phyloP scores from a whole-genome alignment of 306 rosid species.

The Purshia tridentata region DNA sequence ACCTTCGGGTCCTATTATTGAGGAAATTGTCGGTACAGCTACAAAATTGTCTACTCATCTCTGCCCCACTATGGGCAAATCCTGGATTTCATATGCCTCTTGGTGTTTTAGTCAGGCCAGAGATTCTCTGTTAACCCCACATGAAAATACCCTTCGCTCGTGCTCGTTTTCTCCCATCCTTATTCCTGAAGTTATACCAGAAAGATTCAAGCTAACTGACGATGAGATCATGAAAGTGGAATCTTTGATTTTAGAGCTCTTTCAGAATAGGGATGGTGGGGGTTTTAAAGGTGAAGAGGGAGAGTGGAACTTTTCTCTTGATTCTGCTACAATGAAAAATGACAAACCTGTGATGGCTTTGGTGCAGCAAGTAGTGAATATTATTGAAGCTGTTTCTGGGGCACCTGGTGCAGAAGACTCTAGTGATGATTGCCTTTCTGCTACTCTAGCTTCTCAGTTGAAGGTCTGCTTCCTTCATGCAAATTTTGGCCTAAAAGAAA shows the following conservation, averaged over 20 bases:
- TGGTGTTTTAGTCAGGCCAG: slow-evolving; percentile 92
- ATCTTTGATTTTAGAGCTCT: slow-evolving; percentile 47
- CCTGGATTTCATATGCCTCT: slow-evolving; percentile 94
- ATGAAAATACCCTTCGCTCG: slow-evolving; percentile 48
- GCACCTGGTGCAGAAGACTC: slow-evolving; percentile 70
- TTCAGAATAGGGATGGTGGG: slow-evolving; percentile 44
- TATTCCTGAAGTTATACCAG: slow-evolving; percentile 57
- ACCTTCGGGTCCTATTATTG: slow-evolving; percentile 46
- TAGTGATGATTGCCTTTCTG: slow-evolving; percentile 65
- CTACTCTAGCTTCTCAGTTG: slow-evolving; percentile 66
- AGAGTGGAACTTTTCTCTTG: slow-evolving; percentile 39
- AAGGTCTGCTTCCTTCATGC: slow-evolving; percentile 51
- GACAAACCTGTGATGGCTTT: slow-evolving; percentile 43
- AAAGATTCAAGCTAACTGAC: slow-evolving; percentile 71
- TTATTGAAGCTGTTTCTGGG: slow-evolving; percentile 77
- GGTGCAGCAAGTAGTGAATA: slow-evolving; percentile 54
- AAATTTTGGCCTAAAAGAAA: slow-evolving; percentile 54
- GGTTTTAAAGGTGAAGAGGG: slow-evolving; percentile 45
- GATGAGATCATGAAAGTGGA: slow-evolving; percentile 60
- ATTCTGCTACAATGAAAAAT: slow-evolving; percentile 41
- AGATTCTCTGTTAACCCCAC: slow-evolving; percentile 52
- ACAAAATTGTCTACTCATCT: slow-evolving; percentile 70
- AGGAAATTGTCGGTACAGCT: slow-evolving; percentile 80
- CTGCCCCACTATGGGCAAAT: slow-evolving; percentile 87
- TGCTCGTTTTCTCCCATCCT: slow-evolving; percentile 67